Base-by-base conservation (phyloP, 129 eudicot genomes). In the Tagetes erecta region DNA sequence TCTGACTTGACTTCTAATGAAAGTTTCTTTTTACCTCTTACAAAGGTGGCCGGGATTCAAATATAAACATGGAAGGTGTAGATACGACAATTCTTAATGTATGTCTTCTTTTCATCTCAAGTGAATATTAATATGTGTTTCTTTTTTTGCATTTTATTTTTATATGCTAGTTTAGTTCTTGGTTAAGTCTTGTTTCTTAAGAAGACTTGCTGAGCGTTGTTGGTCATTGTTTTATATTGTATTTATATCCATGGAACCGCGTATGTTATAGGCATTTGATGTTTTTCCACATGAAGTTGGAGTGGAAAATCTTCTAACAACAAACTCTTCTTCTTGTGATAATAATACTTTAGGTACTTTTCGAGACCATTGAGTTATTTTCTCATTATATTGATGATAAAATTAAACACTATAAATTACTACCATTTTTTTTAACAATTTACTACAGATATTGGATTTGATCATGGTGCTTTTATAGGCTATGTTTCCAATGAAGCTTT, bases 281-380 rank as follows among this genome's bases (percentile, higher is more conserved):
- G 79, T 73, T 83, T 78, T 79, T 78, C 85, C 78, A 44, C 80
- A 64, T 71, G 85, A 79, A 81, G 84, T 44, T 74, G 89, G 82
- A 71, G 76, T 13, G 58, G 86, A 79, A 39, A 73, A 77, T 68
- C 70, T 71, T 59, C 75, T 81, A 66, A 56, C 78, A 41, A 67
- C 78, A 75, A 78, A 81, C 50, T 60, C 76, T 52, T 81, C 87
- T 31, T 42, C 85, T 68, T 83, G 87, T 67, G 96, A 92, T 72
- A 89, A 92, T 72, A 83, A 83, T 73, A 81, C 85, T 52, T 68
- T 80, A 76, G 97, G 96, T 92, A 51, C 51, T 59, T 56, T 53
- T 81, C 38, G 2, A 66, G 42, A 66, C 40, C 38, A 42, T 30
- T 44, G 70, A 62, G 12, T 42, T 45, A 20, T 8, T 47, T 72